Percentiles rank a stretch among this genome's conserved stretches.
Evolutionary conservation across 495 filamentous ascomycete species (phyloP).

Genomic region (Lophiotrema nucula): DNA sequence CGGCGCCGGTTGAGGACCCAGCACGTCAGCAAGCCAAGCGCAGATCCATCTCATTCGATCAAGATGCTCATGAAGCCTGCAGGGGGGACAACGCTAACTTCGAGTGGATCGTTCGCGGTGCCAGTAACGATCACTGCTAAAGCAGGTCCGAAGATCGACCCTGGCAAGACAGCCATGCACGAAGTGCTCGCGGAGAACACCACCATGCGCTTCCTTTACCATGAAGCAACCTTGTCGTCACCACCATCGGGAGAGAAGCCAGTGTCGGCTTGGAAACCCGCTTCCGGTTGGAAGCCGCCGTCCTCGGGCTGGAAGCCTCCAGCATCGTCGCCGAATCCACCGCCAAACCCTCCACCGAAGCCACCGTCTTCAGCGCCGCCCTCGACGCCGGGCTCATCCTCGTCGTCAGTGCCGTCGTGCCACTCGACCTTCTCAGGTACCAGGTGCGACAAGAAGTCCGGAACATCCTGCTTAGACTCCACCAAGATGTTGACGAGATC

Average conservation of each 20-base stretch:
- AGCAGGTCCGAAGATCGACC: too few relatives aligned
- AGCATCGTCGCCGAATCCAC: constrained; percentile 11
- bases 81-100: too few relatives aligned
- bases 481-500: constrained; percentile 74
- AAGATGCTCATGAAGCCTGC: too few relatives aligned
- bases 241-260: too few relatives aligned
- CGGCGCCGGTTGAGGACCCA: too few relatives aligned
- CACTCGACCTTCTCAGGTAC: constrained; percentile 42
- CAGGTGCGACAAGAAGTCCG: constrained; percentile 68
- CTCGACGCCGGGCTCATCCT: background rate
- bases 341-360: constrained; percentile 5
- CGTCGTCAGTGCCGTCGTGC: constrained; percentile 30
- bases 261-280: constrained; percentile 4
- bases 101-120: too few relatives aligned
- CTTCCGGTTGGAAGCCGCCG: constrained; percentile 15
- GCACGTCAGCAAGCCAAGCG: too few relatives aligned
- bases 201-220: too few relatives aligned
- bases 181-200: too few relatives aligned
- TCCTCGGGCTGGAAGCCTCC: constrained; percentile 1
- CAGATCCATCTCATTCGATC: too few relatives aligned
- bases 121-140: too few relatives aligned
- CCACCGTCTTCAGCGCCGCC: constrained; percentile 52
- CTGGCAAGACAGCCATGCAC: too few relatives aligned
- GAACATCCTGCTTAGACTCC: constrained; percentile 73
- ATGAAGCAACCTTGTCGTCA: background rate